Conservation (phyloP, 441 rosid species). For the Hypseocharis bilobata region DNA sequence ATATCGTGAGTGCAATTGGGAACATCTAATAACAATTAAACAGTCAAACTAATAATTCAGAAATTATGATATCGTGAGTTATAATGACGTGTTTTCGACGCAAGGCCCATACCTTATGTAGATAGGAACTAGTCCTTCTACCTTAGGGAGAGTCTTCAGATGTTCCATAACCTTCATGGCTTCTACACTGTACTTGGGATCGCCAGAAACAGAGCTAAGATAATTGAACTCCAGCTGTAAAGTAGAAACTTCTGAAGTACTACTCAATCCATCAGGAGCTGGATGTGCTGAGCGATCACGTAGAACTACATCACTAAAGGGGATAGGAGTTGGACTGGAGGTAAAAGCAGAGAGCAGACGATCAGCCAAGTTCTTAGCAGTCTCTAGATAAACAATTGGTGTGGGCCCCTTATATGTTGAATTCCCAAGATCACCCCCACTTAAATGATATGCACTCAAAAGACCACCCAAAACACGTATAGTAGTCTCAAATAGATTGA, state of each 20-base stretch:
- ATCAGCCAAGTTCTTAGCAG: slow-evolving; percentile 75
- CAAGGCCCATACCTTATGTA: slow-evolving; percentile 60
- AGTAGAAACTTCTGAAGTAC: slow-evolving; percentile 84
- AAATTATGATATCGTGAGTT: neutral
- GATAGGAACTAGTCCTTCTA: slow-evolving; percentile 86
- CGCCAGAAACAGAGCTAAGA: slow-evolving; percentile 79
- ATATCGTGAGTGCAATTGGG: neutral
- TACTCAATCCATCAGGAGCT: slow-evolving; percentile 80
- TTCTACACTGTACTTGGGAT: slow-evolving; percentile 66
- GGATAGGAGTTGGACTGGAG: slow-evolving; percentile 78
- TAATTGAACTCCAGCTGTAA: slow-evolving; percentile 93
- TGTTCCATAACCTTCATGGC: slow-evolving; percentile 95
- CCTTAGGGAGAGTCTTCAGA: slow-evolving; percentile 71
- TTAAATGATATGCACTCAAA: slow-evolving; percentile 88
- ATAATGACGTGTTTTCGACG: slow-evolving; percentile 2
- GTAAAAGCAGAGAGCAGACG: slow-evolving; percentile 76
- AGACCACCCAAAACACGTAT: slow-evolving; percentile 94
- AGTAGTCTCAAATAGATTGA: slow-evolving; percentile 90
- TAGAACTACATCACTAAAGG: slow-evolving; percentile 75
- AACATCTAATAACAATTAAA: neutral
- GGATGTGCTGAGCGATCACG: slow-evolving; percentile 72
- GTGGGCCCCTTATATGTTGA: slow-evolving; percentile 45
- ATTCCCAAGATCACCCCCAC: slow-evolving; percentile 61
- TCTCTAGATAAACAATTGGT: slow-evolving; percentile 59
- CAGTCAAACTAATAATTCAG: neutral